Evolutionary conservation across 208 protist genomes (phyloP).

Genomic region (Kentomonas sorsogonicus): DNA sequence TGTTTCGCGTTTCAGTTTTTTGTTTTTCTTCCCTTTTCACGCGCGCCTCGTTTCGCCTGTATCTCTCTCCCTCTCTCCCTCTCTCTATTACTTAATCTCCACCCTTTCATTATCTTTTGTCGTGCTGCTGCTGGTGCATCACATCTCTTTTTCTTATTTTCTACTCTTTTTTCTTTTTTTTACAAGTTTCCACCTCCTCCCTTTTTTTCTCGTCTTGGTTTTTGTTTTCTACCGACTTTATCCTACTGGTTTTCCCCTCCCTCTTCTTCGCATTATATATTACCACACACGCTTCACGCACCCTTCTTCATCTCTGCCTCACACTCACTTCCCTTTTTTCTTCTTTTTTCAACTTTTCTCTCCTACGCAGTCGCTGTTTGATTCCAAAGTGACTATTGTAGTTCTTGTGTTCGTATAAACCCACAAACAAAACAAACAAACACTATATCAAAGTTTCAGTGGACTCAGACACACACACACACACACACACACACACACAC

Average conservation of each 20-base stretch:
- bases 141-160: background rate
- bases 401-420: background rate
- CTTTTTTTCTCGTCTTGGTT: background rate
- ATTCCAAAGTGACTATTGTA: background rate
- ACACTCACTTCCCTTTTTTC: too few species aligned
- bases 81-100: background rate
- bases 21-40: background rate
- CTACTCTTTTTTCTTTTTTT: constrained; percentile 7
- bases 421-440: background rate
- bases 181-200: background rate
- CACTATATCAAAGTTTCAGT: background rate
- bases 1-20: too few species aligned
- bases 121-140: too few species aligned
- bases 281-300: too few species aligned
- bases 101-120: background rate
- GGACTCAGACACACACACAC: background rate
- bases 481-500: background rate
- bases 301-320: too few species aligned
- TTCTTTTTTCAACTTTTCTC: too few species aligned
- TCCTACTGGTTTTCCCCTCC: background rate
- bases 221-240: background rate
- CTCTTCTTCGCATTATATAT: too few species aligned
- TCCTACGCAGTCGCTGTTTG: too few species aligned
- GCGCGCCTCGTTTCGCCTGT: background rate
- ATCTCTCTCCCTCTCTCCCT: background rate